These are phyloP conservation scores for Flaveria sonorensis DNA, from an alignment of 129 eudicot genomes.

Conservation along the genomic window DNA sequence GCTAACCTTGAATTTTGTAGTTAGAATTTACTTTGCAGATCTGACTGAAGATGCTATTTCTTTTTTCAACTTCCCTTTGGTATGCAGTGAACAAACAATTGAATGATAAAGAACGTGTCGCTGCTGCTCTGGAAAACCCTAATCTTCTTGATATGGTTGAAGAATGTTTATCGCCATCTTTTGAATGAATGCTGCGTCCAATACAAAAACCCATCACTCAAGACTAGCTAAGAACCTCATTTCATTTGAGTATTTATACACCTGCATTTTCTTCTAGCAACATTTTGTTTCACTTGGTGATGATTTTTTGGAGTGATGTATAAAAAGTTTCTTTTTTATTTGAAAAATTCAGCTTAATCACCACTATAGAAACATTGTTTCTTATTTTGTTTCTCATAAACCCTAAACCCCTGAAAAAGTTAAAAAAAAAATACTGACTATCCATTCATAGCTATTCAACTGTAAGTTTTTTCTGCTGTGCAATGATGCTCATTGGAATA, in stretches of 20 bases:
- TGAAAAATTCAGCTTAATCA: not conserved
- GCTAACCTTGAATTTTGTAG: not conserved
- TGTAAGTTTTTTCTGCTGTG: too few species aligned
- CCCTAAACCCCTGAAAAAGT: too few species aligned
- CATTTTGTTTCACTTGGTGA: not conserved
- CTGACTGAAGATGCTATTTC: not conserved
- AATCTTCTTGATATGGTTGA: conserved; percentile 80
- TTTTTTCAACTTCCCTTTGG: not conserved
- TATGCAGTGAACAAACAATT: conserved; percentile 85
- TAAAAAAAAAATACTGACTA: too few species aligned
- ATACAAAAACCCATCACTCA: not conserved
- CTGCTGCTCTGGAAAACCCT: conserved; percentile 89
- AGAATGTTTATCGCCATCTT: conserved; percentile 80
- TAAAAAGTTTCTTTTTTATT: not conserved
- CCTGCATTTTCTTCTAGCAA: conserved; percentile 7
- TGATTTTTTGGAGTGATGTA: not conserved
- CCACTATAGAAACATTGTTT: not conserved
- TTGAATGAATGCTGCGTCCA: conserved; percentile 42
- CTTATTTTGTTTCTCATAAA: too few species aligned
- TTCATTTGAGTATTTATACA: conserved; percentile 10
- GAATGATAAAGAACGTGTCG: conserved; percentile 93
- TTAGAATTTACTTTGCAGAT: not conserved
- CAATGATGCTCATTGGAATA: too few species aligned
- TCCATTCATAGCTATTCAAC: too few species aligned
- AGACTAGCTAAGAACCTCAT: not conserved